These are phyloP conservation scores for Bruguiera gymnorhiza DNA, from an alignment of 345 rosid species.

Conservation along the genomic window DNA sequence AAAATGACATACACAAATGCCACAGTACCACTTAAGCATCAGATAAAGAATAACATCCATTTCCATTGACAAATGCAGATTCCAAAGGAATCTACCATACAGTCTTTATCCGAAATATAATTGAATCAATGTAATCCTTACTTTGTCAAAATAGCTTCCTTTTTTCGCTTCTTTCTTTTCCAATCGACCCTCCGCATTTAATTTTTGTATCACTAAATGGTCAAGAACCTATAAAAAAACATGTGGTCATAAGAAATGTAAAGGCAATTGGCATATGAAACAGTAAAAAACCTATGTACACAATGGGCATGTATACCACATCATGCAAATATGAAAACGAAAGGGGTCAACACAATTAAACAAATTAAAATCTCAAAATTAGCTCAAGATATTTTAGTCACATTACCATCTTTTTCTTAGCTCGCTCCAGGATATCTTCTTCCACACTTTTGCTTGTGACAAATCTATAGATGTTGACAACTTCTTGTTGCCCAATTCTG, in stretches of 20 bases:
- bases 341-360: not conserved
- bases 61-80: not conserved
- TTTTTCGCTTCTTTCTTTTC: constrained; percentile 98
- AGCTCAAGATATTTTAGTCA: not conserved
- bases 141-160: constrained; percentile 88
- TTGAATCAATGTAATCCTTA: constrained; percentile 26
- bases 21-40: not conserved
- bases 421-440: constrained; percentile 98
- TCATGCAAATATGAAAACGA: not conserved
- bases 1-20: not conserved
- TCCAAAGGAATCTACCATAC: too few relatives aligned
- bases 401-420: constrained; percentile 95
- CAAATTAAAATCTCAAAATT: not conserved
- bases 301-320: not conserved
- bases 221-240: constrained; percentile 73
- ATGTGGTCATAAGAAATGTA: constrained; percentile 11
- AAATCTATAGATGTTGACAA: constrained; percentile 96
- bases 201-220: constrained; percentile 96
- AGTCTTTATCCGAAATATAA: not conserved
- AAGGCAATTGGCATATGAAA: constrained; percentile 1
- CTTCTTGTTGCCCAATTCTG: constrained; percentile 98
- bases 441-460: constrained; percentile 99
- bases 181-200: constrained; percentile 98
- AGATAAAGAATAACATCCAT: not conserved
- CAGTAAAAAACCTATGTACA: not conserved